Base-by-base conservation (phyloP, 768 basidiomycete species). In the Leccinum boreale region DNA sequence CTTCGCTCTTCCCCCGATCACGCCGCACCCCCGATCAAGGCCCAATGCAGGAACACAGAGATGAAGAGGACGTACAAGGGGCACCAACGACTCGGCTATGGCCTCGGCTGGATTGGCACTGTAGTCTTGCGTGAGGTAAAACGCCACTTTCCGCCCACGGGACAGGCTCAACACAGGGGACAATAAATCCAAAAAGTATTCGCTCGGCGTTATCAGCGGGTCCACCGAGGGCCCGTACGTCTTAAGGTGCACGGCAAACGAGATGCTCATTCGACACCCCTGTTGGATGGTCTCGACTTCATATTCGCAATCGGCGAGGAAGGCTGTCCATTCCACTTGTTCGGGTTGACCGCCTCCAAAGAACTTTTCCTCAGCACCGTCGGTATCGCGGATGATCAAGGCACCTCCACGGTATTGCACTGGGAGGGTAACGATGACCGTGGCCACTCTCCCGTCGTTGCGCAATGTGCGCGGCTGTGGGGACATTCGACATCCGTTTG, bases 261-360 rank as follows among this genome's bases (percentile, higher is more conserved):
- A 83, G 55, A 92, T 76, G 35, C 81, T 81, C 63, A 92, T 74
- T 51, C 86, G 77, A 63, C 85, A 87, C 10, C 90, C 91, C 59
- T 83, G 82, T 62, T 83, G 80, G 53, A 93, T 83, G 2, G 79
- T 74, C 67, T 91, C 87, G 56, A 90, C 79, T 67, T 89, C 87
- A 62, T 85, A 84, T 19, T 90, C 85, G 72, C 88, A 90, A 61
- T 90, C 89, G 5, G 83, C 78, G 51, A 85, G 75, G 74, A 88
- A 87, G 19, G 88, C 90, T 0, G 84, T 79, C 90, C 90, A 92
- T 59, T 92, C 89, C 58, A 92, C 78, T 62, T 87, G 82, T 5
- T 81, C 86, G 31, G 76, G 74, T 65, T 85, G 85, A 36, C 86
- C 85, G 0, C 82, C 74, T 6, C 81, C 85, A 45, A 77, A 77